phyloP scores from a whole-genome alignment of 805 yeast genomes.

The Cyberlindnera euphorbiae region DNA sequence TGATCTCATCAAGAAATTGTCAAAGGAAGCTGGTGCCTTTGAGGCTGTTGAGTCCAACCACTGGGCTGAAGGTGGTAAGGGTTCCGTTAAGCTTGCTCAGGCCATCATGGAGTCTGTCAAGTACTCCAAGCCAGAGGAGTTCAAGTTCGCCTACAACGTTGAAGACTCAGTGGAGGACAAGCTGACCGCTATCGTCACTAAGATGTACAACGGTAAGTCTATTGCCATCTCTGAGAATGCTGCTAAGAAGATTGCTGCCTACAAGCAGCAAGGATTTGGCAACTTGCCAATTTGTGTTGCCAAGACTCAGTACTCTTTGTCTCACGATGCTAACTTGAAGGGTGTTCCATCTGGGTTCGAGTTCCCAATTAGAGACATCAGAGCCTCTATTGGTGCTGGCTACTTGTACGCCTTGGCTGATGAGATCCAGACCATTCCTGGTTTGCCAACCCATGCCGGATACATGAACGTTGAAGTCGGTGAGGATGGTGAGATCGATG shows the following conservation, averaged over 20 bases:
- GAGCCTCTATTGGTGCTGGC: conserved; percentile 79
- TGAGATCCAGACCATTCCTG: conserved; percentile 83
- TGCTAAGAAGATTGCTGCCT: conserved; percentile 59
- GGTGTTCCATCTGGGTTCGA: conserved; percentile 80
- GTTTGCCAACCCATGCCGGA: conserved; percentile 80
- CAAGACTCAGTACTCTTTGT: conserved; percentile 78
- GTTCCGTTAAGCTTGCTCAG: conserved; percentile 69
- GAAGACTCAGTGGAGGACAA: conserved; percentile 65
- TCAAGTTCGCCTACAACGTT: conserved; percentile 56
- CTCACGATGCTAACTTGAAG: conserved; percentile 77
- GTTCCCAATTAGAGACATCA: conserved; percentile 77
- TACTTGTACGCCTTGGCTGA: conserved; percentile 82
- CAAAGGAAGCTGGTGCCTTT: conserved; percentile 71
- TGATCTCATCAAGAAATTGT: conserved; percentile 59
- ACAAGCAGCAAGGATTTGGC: conserved; percentile 71
- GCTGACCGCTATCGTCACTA: conserved; percentile 59
- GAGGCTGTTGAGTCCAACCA: conserved; percentile 81
- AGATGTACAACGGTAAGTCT: conserved; percentile 74
- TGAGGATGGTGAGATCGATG: conserved; percentile 78
- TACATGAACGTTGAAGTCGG: conserved; percentile 83
- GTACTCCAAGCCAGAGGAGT: conserved; percentile 35
- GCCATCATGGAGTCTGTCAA: conserved; percentile 63
- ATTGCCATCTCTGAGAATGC: conserved; percentile 70
- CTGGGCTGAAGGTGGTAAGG: conserved; percentile 84
- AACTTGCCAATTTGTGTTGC: conserved; percentile 81